Percentiles rank a stretch among this genome's conserved stretches.
Evolutionary conservation across 768 basidiomycete genomes (phyloP).

Genomic region (Scleroderma citrinum): DNA sequence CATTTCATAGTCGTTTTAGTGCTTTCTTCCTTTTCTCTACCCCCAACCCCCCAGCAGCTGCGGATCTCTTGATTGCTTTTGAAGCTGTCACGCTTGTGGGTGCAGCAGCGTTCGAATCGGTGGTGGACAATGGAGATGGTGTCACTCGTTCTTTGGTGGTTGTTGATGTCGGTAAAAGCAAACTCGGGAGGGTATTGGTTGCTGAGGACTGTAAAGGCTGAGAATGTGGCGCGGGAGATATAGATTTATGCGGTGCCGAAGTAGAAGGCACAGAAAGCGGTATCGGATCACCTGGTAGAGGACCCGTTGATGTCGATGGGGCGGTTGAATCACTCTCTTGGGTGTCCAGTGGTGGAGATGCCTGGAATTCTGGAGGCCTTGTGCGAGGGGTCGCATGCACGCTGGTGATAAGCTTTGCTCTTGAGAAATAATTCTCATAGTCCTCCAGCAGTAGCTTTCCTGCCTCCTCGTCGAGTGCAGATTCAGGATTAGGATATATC

Average conservation of each 20-base stretch:
- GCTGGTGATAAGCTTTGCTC: slow-evolving; percentile 83
- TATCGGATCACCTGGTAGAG: slow-evolving; percentile 16
- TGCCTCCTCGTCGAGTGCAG: slow-evolving; percentile 92
- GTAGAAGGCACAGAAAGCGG: slow-evolving; percentile 37
- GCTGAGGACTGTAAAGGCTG: slow-evolving; percentile 30
- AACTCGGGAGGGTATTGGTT: slow-evolving; percentile 37
- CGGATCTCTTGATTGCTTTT: slow-evolving; percentile 63
- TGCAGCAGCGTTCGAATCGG: slow-evolving; percentile 60
- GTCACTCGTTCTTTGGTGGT: slow-evolving; percentile 55
- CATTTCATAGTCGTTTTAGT: slow-evolving; percentile 69
- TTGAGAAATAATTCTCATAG: slow-evolving; percentile 80
- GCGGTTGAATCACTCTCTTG: slow-evolving; percentile 14
- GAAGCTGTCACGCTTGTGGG: slow-evolving; percentile 31
- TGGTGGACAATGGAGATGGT: slow-evolving; percentile 63
- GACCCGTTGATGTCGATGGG: slow-evolving; percentile 15
- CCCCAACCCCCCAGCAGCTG: slow-evolving; percentile 51
- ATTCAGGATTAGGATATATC: slow-evolving; percentile 96
- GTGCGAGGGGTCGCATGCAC: slow-evolving; percentile 85
- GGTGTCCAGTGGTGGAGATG: slow-evolving; percentile 28
- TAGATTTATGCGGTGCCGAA: slow-evolving; percentile 37
- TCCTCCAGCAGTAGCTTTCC: slow-evolving; percentile 88
- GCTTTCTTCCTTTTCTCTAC: slow-evolving; percentile 89
- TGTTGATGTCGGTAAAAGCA: slow-evolving; percentile 30
- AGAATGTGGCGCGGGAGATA: slow-evolving; percentile 37
- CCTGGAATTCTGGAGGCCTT: slow-evolving; percentile 67